Base-by-base conservation (phyloP, 495 filamentous ascomycete genomes). In the Tuber aestivum region DNA sequence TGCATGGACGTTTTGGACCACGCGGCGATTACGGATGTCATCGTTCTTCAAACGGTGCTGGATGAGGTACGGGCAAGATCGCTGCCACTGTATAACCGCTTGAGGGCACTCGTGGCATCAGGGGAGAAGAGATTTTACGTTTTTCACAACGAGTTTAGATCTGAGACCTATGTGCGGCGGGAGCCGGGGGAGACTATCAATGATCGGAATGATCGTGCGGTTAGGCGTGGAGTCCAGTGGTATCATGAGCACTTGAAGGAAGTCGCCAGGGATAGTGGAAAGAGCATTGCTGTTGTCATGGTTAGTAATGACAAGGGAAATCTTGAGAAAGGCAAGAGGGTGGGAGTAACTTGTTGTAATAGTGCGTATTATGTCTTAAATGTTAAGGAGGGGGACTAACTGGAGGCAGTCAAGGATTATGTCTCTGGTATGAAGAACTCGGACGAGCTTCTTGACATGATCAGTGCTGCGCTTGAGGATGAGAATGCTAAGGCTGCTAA, bases 1-100 rank as follows among this genome's bases (percentile, higher is more conserved):
- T 95, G 92, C 77, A 97, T 98, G 92, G 95, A 99, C 83, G 85
- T 97, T 38, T 96, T 98, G 80, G 95, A 99, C 85, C 92, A 96
- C 77, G 91, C 91, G 16, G 93, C 92, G 12, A 97, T 99, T 80
- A 93, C 95, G 84, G 95, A 99, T 85, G 95, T 98, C 32, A 88
- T 99, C 72, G 91, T 99, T 61, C 88, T 97, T 68, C 96, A 99
- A 83, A 96, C 94, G 1, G 95, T 97, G 41, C 90, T 99, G 35
- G 95, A 99, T 84, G 95, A 98, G 85, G 89, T 99, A 71, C 90
- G 92, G 79, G 97, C 97, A 83, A 90, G 94, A 71, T 98, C 95
- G 16, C 83, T 98, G 72, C 95, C 95, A 37, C 87, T 99, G 71
- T 99, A 98, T 86, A 97, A 97, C 82, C 94, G 95, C 56, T 87